Base-by-base conservation (phyloP, 2,329 filamentous ascomycete species). In the Talaromyces marneffei region DNA sequence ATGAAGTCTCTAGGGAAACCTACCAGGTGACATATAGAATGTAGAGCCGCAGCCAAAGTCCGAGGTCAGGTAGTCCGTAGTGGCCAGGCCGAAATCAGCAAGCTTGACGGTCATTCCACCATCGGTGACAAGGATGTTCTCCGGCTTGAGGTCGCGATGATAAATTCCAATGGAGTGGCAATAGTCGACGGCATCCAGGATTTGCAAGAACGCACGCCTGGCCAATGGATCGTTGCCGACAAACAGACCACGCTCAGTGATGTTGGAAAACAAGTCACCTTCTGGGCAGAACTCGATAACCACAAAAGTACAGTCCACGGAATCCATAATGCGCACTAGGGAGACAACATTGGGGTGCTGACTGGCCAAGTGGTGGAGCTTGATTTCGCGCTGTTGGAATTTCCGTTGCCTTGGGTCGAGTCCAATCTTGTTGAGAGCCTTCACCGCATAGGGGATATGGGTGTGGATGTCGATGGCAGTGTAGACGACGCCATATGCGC, bases 1-100 rank as follows among this genome's bases (percentile, higher is more conserved):
- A n/a, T n/a, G n/a, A n/a, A n/a, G n/a, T n/a, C n/a, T n/a, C n/a
- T 12, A 57, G 61, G 63, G 53, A 42, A 66, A 80, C 85, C 76
- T 89, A 97, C 93, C 93, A 85, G 94, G 94, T 72, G 92, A 96
- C 94, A 97, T 99, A 80, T 99, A 99, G 72, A 97, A 97, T 14
- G 93, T 97, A 33, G 94, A 97, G 65, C 94, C 94, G 75, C 94
- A 99, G 71, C 94, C 94, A 77, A 96, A 97, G 75, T 99, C 94
- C 69, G 92, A 89, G 66, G 93, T 96, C 67, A 88, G 82, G 66
- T 86, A 83, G 66, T 93, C 90, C 62, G 86, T 87, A 25, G 92
- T 97, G 63, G 94, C 94, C 60, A 99, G 85, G 73, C 94, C 94
- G 82, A 99, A 99, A 78, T 99, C 94, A 67, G 93, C 94, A 66